phyloP scores from a whole-genome alignment of 1,284 basidiomycete species.

The Ceratobasidium sp. region DNA sequence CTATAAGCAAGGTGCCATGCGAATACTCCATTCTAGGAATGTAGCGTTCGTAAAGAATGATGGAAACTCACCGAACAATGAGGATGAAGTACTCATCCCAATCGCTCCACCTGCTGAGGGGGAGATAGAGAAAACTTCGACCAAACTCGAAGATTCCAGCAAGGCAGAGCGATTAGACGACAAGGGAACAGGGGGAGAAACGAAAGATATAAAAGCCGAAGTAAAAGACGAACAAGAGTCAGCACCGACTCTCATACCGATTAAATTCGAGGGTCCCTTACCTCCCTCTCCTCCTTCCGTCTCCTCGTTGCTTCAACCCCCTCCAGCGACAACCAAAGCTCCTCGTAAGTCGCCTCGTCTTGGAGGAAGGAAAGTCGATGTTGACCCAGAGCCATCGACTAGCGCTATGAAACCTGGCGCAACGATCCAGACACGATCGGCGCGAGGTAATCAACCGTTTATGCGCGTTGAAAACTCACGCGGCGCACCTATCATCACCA shows the following conservation, averaged over 20 bases:
- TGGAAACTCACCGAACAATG: neutral
- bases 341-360: too few species aligned
- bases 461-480: neutral
- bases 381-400: neutral
- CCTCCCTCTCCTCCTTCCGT: neutral
- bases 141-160: neutral
- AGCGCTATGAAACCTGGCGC: neutral
- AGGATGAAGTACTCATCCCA: too few species aligned
- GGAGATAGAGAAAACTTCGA: neutral
- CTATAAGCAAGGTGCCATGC: slow-evolving; percentile 17
- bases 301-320: neutral
- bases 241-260: neutral
- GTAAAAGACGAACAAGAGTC: slow-evolving; percentile 3
- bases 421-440: neutral
- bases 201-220: neutral
- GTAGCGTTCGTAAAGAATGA: neutral
- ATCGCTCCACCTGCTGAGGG: neutral
- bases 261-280: neutral
- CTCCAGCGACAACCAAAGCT: neutral
- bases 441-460: neutral
- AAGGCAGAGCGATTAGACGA: neutral
- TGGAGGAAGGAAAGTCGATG: too few species aligned
- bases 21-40: neutral
- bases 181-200: neutral
- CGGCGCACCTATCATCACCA: slow-evolving; percentile 3